Conservation (phyloP, 2,329 filamentous ascomycete genomes). For the Xylaria sp. region DNA sequence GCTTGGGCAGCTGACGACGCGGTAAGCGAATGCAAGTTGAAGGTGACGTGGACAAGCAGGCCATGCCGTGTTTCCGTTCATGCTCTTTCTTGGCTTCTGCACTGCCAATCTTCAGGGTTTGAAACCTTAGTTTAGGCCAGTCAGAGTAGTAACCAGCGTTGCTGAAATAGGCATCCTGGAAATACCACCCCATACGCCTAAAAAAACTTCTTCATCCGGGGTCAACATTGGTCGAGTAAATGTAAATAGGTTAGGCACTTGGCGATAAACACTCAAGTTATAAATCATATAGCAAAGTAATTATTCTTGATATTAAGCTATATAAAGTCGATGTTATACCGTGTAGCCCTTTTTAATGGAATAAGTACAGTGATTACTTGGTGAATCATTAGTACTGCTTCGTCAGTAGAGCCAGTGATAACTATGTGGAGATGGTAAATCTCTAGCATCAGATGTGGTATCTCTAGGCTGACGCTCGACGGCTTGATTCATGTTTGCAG, state of each 20-base stretch:
- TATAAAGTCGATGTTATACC: not conserved
- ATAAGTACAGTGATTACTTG: not conserved
- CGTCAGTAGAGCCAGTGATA: not conserved
- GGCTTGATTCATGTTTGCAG: not conserved
- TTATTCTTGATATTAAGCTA: not conserved
- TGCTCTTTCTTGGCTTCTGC: constrained; percentile 2
- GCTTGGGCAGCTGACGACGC: constrained; percentile 22
- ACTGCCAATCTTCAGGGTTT: not conserved
- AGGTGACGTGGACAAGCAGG: constrained; percentile 35
- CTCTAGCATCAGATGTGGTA: constrained; percentile 1
- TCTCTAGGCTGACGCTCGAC: not conserved
- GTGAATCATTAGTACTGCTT: not conserved
- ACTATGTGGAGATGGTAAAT: not conserved
- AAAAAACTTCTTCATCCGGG: not conserved
- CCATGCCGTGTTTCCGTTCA: constrained; percentile 22
- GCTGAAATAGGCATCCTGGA: not conserved
- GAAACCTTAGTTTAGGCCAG: constrained; percentile 9
- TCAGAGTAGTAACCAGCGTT: not conserved
- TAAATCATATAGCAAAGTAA: not conserved
- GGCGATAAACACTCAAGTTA: not conserved
- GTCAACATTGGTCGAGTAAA: not conserved
- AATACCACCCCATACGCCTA: not conserved
- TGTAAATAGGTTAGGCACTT: not conserved
- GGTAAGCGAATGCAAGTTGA: constrained; percentile 23
- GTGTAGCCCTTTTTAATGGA: too few species aligned